phyloP scores from a whole-genome alignment of 2,329 filamentous ascomycete genomes.

The Aschersonia sp. region DNA sequence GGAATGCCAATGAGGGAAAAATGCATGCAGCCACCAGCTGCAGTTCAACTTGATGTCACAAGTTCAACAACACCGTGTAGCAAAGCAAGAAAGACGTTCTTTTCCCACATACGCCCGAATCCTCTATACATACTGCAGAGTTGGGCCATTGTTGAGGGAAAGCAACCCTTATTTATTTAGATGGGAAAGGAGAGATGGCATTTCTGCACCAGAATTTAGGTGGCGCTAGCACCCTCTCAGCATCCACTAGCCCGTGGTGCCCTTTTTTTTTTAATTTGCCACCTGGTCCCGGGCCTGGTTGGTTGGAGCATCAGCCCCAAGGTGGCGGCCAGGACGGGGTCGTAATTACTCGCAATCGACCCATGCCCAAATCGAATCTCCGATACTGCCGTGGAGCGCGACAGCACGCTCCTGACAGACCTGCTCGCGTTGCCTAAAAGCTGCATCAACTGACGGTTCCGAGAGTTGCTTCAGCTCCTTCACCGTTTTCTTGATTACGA shows the following conservation, averaged over 20 bases:
- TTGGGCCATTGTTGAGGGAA: too few relatives aligned
- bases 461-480: not conserved
- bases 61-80: too few relatives aligned
- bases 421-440: not conserved
- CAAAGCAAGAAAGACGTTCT: too few relatives aligned
- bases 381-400: not conserved
- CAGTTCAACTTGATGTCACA: too few relatives aligned
- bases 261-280: not conserved
- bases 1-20: not conserved
- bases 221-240: not conserved
- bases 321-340: not conserved
- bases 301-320: not conserved
- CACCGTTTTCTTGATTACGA: too few relatives aligned
- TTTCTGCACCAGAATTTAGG: too few relatives aligned
- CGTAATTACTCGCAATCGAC: not conserved
- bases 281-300: not conserved
- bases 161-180: too few relatives aligned
- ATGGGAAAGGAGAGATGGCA: too few relatives aligned
- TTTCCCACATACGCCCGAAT: too few relatives aligned
- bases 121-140: too few relatives aligned
- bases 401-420: not conserved
- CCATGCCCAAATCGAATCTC: not conserved
- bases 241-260: not conserved
- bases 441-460: not conserved
- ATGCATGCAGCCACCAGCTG: too few relatives aligned